These are phyloP conservation scores for Volvariella volvacea DNA, from an alignment of 1,284 basidiomycete genomes.

Conservation along the genomic window DNA sequence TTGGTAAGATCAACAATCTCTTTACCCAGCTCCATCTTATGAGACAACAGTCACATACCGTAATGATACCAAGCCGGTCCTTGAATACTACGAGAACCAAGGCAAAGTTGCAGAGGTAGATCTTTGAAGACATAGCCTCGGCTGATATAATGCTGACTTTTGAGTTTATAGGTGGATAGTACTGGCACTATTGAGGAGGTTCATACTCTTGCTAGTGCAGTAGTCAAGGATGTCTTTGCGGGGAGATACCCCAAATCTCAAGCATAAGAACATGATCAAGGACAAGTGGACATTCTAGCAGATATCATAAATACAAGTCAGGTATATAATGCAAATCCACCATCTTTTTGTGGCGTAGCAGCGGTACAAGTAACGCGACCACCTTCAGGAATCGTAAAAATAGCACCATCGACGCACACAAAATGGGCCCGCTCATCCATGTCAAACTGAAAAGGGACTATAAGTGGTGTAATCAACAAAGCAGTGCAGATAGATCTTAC, in stretches of 20 bases:
- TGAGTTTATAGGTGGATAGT: slow-evolving; percentile 62
- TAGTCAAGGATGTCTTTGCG: slow-evolving; percentile 42
- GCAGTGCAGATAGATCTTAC: slow-evolving; percentile 34
- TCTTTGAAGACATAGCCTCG: slow-evolving; percentile 10
- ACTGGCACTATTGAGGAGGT: slow-evolving; percentile 72
- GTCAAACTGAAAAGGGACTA: slow-evolving; percentile 35
- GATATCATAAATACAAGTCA: neutral
- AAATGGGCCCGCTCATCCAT: slow-evolving; percentile 53
- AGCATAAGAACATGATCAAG: no score
- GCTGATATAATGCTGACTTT: neutral
- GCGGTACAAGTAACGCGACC: slow-evolving; percentile 49
- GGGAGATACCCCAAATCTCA: slow-evolving; percentile 12
- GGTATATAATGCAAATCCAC: slow-evolving; percentile 38
- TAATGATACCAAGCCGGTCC: slow-evolving; percentile 94
- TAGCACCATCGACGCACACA: slow-evolving; percentile 70
- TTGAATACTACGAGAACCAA: slow-evolving; percentile 72
- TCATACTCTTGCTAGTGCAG: slow-evolving; percentile 51
- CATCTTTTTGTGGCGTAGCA: slow-evolving; percentile 22
- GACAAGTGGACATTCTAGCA: no score
- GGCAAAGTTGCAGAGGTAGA: slow-evolving; percentile 79
- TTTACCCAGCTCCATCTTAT: slow-evolving; percentile 3
- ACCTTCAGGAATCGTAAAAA: slow-evolving; percentile 49
- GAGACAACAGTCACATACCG: slow-evolving; percentile 72
- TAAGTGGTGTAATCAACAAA: slow-evolving; percentile 4
- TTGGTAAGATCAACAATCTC: slow-evolving; percentile 52